Base-by-base conservation (phyloP, 805 yeast species). In the Lipomyces anomalus region DNA sequence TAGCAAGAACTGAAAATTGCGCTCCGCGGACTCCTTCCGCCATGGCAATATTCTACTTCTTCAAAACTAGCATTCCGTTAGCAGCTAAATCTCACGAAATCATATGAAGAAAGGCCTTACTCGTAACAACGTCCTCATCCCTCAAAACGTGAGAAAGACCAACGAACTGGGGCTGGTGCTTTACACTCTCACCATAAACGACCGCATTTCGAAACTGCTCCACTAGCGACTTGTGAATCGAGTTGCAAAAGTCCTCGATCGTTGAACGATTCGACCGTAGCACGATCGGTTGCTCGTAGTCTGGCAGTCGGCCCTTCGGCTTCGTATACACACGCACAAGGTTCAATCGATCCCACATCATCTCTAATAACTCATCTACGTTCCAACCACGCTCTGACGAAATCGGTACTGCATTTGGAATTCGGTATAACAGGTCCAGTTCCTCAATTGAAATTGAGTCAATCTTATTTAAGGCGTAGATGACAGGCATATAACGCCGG, bases 381-480 rank as follows among this genome's bases (percentile, higher is more conserved):
- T 92, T 92, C 98, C 98, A 92, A 56, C 94, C 95, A 62, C 84
- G 76, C 52, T 95, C 97, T 5, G 96, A 84, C 6, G 96, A 85
- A 50, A 92, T 90, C 33, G 98, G 98, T 42, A 92, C 95, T 5
- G 97, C 97, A 67, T 92, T 81, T 41, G 98, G 98, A 58, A 92
- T 92, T 63, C 92, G 79, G 71, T 85, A 83, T 52, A 92, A 68
- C 48, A 92, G 69, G 57, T 92, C 95, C 57, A 92, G 76, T 66
- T 92, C 99, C 68, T 92, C 94, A 43, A 90, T 75, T 5, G 96
- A 84, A 62, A 92, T 84, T 7, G 97, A 82, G 67, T 92, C 99
- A 61, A 92, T 90, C 69, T 92, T 92, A 74, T 92, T 92, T 62
- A 92, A 72, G 38, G 88, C 97, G 62, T 92, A 92, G 46, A 92